A percentile compares a stretch with the other conserved stretches of the same genome.
These are phyloP conservation scores for Xylaria sp. DNA, from an alignment of 2,329 filamentous ascomycete genomes.

Conservation along the genomic window DNA sequence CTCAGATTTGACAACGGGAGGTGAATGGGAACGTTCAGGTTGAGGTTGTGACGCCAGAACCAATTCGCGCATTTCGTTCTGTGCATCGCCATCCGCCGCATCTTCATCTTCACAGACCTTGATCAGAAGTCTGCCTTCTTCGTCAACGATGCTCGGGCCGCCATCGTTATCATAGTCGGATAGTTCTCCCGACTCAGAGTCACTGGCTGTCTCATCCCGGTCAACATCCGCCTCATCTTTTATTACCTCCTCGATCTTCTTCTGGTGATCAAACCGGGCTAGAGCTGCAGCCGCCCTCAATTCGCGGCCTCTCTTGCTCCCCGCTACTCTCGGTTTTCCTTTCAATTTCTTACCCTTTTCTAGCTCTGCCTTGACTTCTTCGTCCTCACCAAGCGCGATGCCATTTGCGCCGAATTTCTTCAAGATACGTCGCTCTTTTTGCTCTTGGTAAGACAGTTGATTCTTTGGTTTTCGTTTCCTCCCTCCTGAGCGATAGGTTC, in stretches of 20 bases:
- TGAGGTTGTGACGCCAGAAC: constrained; percentile 32
- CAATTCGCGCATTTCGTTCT: constrained; percentile 64
- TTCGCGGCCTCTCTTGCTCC: constrained; percentile 68
- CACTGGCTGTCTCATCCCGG: constrained; percentile 30
- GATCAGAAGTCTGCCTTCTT: constrained; percentile 61
- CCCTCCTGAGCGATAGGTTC: constrained; percentile 62
- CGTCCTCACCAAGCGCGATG: constrained; percentile 63
- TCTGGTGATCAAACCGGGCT: constrained; percentile 61
- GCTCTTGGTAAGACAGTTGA: constrained; percentile 61
- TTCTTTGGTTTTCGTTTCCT: constrained; percentile 51
- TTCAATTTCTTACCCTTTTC: constrained; percentile 60
- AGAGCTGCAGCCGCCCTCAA: constrained; percentile 71
- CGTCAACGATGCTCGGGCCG: constrained; percentile 59
- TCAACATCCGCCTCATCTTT: constrained; percentile 33
- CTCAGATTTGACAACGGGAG: constrained; percentile 13
- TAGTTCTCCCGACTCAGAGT: constrained; percentile 37
- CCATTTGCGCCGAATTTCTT: constrained; percentile 74
- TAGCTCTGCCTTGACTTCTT: constrained; percentile 57
- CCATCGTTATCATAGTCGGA: constrained; percentile 45
- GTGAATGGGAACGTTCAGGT: constrained; percentile 17
- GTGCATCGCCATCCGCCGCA: constrained; percentile 48
- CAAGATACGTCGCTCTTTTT: constrained; percentile 64
- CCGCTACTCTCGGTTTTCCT: constrained; percentile 67
- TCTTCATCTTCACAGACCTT: constrained; percentile 70
- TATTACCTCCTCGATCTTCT: constrained; percentile 44